Evolutionary conservation across 2,329 filamentous ascomycete genomes (phyloP).

Genomic region (Trichoderma endophyticum): DNA sequence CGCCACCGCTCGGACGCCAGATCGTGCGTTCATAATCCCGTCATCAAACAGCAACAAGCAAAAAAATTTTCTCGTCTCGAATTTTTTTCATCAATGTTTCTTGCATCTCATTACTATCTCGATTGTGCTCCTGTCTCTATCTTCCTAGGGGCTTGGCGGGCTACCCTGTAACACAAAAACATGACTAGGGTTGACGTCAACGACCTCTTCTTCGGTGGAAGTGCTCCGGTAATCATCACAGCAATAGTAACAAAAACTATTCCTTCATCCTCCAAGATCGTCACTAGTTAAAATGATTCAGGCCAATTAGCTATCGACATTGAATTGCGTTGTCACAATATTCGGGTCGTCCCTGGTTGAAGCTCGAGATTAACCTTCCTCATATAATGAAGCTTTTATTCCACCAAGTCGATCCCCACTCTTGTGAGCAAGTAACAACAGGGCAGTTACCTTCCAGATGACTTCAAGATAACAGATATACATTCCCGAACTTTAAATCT

Average conservation of each 20-base stretch:
- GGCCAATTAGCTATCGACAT: background rate
- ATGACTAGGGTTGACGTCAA: background rate
- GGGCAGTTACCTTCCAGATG: background rate
- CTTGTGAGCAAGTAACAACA: background rate
- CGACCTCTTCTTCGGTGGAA: background rate
- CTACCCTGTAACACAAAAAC: background rate
- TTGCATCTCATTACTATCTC: background rate
- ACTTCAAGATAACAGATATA: background rate
- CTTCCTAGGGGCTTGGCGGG: background rate
- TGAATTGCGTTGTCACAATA: background rate
- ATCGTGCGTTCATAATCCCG: background rate
- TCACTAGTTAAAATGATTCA: background rate
- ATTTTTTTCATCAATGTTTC: background rate
- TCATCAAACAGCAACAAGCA: background rate
- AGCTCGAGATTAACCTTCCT: background rate
- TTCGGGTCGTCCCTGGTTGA: background rate
- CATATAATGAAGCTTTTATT: background rate
- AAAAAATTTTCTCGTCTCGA: background rate
- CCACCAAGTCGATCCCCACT: background rate
- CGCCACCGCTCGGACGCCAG: background rate
- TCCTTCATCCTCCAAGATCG: background rate
- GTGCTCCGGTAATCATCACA: background rate
- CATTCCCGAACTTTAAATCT: background rate
- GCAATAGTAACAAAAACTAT: background rate
- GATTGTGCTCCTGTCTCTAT: background rate